phyloP scores from a whole-genome alignment of 169 alveolate species.

The Plasmodium berghei region DNA sequence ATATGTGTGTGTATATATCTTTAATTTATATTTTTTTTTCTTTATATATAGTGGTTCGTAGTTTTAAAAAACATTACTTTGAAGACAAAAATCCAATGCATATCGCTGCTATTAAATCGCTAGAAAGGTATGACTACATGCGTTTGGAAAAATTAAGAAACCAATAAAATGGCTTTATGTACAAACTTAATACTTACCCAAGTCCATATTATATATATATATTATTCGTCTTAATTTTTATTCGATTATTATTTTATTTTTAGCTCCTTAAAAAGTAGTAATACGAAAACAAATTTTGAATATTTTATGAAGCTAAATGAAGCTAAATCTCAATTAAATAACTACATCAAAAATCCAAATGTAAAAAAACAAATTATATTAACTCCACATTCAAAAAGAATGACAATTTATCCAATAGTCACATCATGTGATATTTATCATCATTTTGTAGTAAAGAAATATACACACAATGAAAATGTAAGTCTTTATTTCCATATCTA shows the following conservation, averaged over 20 bases:
- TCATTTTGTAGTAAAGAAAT: conserved; percentile 65
- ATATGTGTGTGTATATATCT: background rate
- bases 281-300: conserved; percentile 50
- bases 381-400: conserved; percentile 63
- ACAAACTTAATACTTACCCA: background rate
- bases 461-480: conserved; percentile 69
- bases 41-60: conserved; percentile 29
- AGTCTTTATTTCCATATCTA: background rate
- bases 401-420: conserved; percentile 62
- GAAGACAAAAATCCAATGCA: conserved; percentile 63
- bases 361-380: conserved; percentile 37
- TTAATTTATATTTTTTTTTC: conserved; percentile 4
- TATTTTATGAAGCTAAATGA: conserved; percentile 46
- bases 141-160: conserved; percentile 1
- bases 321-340: conserved; percentile 43
- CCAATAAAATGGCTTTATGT: background rate
- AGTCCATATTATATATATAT: background rate
- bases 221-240: background rate
- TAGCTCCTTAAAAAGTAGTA: conserved; percentile 39
- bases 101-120: conserved; percentile 58
- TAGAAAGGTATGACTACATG: conserved; percentile 25
- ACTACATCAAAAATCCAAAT: conserved; percentile 28
- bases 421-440: conserved; percentile 63
- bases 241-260: background rate
- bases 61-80: conserved; percentile 56